Percentiles rank a stretch among this genome's conserved stretches.
phyloP scores from a whole-genome alignment of 768 basidiomycete species.

The Kwoniella pini region DNA sequence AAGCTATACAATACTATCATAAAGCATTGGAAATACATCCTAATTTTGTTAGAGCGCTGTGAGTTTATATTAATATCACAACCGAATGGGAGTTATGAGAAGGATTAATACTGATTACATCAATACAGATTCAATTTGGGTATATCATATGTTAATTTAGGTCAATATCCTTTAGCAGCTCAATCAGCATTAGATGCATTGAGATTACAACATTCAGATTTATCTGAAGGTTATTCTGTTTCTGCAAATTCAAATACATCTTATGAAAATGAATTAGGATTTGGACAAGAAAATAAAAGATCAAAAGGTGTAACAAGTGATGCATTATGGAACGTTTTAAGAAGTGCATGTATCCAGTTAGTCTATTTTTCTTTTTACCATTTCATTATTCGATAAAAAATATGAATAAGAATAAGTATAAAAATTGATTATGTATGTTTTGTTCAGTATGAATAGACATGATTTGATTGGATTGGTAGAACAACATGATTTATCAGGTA shows the following conservation, averaged over 20 bases:
- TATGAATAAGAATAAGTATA: too few species aligned
- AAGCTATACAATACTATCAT: slow-evolving; percentile 73
- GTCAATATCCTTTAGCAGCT: slow-evolving; percentile 80
- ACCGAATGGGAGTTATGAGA: too few species aligned
- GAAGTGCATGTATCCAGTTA: slow-evolving; percentile 72
- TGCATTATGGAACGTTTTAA: slow-evolving; percentile 84
- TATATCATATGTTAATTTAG: slow-evolving; percentile 85
- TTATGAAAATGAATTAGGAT: too few species aligned
- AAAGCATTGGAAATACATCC: slow-evolving; percentile 87
- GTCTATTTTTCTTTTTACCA: slow-evolving; percentile 7
- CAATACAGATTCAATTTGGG: slow-evolving; percentile 84
- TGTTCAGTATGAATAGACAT: slow-evolving; percentile 63
- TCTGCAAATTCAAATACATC: slow-evolving; percentile 23
- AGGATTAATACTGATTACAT: too few species aligned
- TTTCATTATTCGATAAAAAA: neutral
- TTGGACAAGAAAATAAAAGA: neutral
- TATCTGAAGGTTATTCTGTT: slow-evolving; percentile 57
- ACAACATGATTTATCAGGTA: slow-evolving; percentile 67
- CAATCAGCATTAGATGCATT: slow-evolving; percentile 86
- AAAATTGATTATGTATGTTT: neutral
- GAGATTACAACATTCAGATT: slow-evolving; percentile 80
- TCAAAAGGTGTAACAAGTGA: slow-evolving; percentile 70
- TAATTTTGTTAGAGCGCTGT: slow-evolving; percentile 96
- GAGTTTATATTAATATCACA: too few species aligned
- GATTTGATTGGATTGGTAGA: slow-evolving; percentile 79